A percentile compares a stretch with the other conserved stretches of the same genome.
Conservation (phyloP, 306 rosid species). For the Cucumis sativus region Cucumber_9930_V3 NC_026656.2:6275501-6276000, state of each 20-base stretch:
- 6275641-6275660: constrained; percentile 8
- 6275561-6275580: constrained; percentile 6
- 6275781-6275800: neutral
- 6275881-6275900: neutral
- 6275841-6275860: neutral
- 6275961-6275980: constrained; percentile 40
- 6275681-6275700: neutral
- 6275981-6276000: constrained; percentile 52
- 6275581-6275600: neutral
- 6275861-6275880: neutral
- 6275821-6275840: neutral
- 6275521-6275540: constrained; percentile 92
- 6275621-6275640: neutral
- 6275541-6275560: constrained; percentile 25
- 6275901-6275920: constrained; percentile 38
- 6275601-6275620: neutral
- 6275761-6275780: neutral
- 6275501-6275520: constrained; percentile 60
- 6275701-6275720: neutral
- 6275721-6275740: neutral
- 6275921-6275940: constrained; percentile 73
- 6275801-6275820: neutral
- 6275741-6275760: neutral
- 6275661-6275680: neutral
- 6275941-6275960: constrained; percentile 91